Conservation (phyloP, 2,329 filamentous ascomycete genomes). For the Botryotinia convoluta region DNA sequence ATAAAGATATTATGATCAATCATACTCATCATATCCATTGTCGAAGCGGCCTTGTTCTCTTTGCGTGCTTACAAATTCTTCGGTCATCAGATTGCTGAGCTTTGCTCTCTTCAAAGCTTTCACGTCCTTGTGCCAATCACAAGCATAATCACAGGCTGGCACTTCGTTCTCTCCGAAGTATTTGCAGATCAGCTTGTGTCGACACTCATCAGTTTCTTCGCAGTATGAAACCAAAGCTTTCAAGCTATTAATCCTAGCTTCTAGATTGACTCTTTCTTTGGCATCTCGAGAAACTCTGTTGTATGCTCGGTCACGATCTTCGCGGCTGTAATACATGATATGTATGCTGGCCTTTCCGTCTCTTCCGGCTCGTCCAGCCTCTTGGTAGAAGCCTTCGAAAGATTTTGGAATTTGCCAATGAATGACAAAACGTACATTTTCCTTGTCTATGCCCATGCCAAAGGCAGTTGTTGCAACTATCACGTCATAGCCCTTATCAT, state of each 20-base stretch:
- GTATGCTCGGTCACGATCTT: conserved; percentile 75
- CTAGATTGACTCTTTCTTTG: conserved; percentile 44
- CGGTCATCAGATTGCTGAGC: conserved; percentile 53
- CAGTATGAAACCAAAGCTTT: conserved; percentile 75
- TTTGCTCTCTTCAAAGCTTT: conserved; percentile 57
- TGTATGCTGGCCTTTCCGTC: conserved; percentile 86
- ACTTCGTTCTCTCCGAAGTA: conserved; percentile 70
- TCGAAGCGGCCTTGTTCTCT: conserved; percentile 57
- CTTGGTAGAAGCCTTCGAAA: conserved; percentile 95
- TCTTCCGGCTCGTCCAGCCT: conserved; percentile 85
- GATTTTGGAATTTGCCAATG: conserved; percentile 94
- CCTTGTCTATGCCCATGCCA: conserved; percentile 97
- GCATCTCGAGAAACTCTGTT: conserved; percentile 51
- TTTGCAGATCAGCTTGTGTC: conserved; percentile 70
- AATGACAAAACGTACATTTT: conserved; percentile 89
- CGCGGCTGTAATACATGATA: conserved; percentile 85
- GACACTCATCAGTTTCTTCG: conserved; percentile 69
- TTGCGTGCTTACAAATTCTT: conserved; percentile 64
- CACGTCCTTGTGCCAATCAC: conserved; percentile 73
- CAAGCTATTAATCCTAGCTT: conserved; percentile 60
- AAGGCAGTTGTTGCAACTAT: conserved; percentile 96
- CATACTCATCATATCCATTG: conserved; percentile 51
- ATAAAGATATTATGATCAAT: conserved; percentile 26
- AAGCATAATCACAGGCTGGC: conserved; percentile 69
- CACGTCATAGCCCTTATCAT: conserved; percentile 76